Conservation (phyloP, 345 rosid species). For the Citrus reticulata region DNA sequence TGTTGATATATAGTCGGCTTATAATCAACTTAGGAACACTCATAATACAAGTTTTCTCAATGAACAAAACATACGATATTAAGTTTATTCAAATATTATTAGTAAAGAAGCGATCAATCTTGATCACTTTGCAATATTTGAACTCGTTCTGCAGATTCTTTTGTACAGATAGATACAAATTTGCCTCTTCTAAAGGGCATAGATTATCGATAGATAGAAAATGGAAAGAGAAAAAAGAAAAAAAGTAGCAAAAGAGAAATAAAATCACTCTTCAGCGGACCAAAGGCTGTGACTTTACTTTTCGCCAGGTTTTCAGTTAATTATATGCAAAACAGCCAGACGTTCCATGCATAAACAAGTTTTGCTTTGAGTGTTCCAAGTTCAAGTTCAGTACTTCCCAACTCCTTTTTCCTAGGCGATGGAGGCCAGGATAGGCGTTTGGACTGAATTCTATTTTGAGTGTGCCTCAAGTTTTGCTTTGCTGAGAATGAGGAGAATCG, state of each 20-base stretch:
- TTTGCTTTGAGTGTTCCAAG: background rate
- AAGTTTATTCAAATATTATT: too few species aligned
- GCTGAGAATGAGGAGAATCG: background rate
- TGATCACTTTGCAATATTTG: background rate
- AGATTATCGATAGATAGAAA: too few species aligned
- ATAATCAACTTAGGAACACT: background rate
- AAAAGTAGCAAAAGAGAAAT: too few species aligned
- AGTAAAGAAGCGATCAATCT: background rate
- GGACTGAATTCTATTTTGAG: background rate
- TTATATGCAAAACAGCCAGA: background rate
- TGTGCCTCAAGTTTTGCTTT: background rate
- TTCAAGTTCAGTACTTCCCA: background rate
- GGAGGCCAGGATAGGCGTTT: conserved; percentile 1
- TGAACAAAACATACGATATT: too few species aligned
- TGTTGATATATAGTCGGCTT: too few species aligned
- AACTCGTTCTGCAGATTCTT: background rate
- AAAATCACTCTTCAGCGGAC: too few species aligned
- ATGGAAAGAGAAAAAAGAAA: too few species aligned
- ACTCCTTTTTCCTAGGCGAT: background rate
- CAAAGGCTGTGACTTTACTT: too few species aligned
- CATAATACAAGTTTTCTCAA: background rate
- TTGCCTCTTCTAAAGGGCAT: background rate
- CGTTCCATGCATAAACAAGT: background rate
- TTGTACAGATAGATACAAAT: background rate
- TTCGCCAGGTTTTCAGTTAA: background rate